Evolutionary conservation across 83 land plant genomes (phyloP), one percentile per base, ranked within the genome.

Genomic region (Larix sibirica): DNA sequence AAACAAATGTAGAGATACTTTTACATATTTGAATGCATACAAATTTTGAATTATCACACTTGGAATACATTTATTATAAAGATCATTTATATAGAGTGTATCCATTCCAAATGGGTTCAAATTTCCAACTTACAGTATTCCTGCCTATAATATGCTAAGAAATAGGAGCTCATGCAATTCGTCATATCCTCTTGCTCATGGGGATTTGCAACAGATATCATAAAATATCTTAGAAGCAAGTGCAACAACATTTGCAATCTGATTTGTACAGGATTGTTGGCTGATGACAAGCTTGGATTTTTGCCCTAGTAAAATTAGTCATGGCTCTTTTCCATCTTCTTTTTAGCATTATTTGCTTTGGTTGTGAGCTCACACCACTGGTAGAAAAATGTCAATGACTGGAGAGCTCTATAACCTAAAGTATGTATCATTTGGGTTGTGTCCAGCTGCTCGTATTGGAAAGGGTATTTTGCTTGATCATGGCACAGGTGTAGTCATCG

Each of bases 401-500:
- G 62, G 36, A 59, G 42, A 36, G 12, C 23, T 36, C 3, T 59
- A 79, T 79, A 59, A 79, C 81, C 50, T 60, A 79, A 50, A 36
- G 38, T 24, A 54, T 33, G 67, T 42, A 36, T 81, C 28, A 69
- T 38, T 38, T 47, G 59, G 54, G 42, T 73, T 68, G n/a, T 75
- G 31, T 64, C 44, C 90, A 94, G 97, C 97, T 88, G 98, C 98
- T 64, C 88, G 83, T 83, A 94, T 96, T 86, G 98, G 98, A 81
- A 95, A 96, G 70, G 97, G 94, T 38, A 91, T 96, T 61, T 59
- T 96, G 62, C 89, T 96, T 80, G 98, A 96, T 82, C 98, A 96
- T 88, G 98, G 90, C 17, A 92, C 97, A 10, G 98, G 97, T 28
- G 90, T 96, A 42, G 98, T 96, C 26, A 96, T 96, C 74, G 97